Evolutionary conservation across 495 filamentous ascomycete genomes (phyloP).

Genomic region (Tirmania nivea): DNA sequence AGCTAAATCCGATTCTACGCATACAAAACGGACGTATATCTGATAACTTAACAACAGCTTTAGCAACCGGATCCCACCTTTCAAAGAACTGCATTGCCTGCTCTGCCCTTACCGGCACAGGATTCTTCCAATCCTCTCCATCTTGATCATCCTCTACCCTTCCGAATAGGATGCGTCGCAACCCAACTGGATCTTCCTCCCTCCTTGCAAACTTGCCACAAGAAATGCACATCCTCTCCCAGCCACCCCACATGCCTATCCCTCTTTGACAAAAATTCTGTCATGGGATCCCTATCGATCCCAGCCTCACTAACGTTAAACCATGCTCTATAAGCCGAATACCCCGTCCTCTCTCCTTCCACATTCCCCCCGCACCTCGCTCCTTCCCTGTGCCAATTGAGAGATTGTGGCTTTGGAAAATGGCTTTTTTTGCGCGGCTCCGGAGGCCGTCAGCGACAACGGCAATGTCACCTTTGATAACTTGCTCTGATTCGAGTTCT

Average conservation of each 20-base stretch:
- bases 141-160: neutral
- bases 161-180: conserved; percentile 29
- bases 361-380: neutral
- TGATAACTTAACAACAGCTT: conserved; percentile 14
- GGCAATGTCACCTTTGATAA: conserved; percentile 33
- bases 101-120: conserved; percentile 33
- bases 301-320: conserved; percentile 36
- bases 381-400: neutral
- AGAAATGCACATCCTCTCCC: conserved; percentile 44
- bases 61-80: conserved; percentile 37
- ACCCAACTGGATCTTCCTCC: conserved; percentile 49
- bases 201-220: conserved; percentile 37
- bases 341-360: conserved; percentile 28
- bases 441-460: conserved; percentile 43
- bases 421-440: conserved; percentile 35
- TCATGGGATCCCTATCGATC: conserved; percentile 34
- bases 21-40: conserved; percentile 22
- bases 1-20: conserved; percentile 20
- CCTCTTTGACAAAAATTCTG: conserved; percentile 39
- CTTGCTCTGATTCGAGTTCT: conserved; percentile 26
- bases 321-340: conserved; percentile 39
- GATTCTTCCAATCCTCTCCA: neutral
- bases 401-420: conserved; percentile 36
- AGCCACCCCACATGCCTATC: conserved; percentile 39
- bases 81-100: conserved; percentile 37